These are phyloP conservation scores for Geotrichum reessii DNA, from an alignment of 1,139 yeast genomes.

Conservation along the genomic window DNA sequence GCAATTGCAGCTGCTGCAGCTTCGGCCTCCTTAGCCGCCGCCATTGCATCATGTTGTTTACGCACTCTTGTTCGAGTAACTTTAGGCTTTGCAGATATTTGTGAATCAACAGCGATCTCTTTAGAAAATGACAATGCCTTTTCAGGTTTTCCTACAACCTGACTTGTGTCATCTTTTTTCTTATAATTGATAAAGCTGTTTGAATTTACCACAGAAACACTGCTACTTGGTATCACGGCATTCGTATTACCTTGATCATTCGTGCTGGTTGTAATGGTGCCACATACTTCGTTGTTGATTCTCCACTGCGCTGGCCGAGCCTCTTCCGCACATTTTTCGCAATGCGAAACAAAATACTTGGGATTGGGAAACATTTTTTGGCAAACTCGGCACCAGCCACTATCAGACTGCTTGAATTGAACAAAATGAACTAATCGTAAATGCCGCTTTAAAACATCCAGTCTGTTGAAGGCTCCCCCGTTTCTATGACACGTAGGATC, in stretches of 20 bases:
- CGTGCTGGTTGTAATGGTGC: constrained; percentile 70
- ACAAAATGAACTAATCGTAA: constrained; percentile 60
- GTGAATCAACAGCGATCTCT: neutral
- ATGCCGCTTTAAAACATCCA: constrained; percentile 68
- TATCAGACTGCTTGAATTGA: constrained; percentile 42
- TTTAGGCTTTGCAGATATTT: constrained; percentile 6
- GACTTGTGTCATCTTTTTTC: neutral
- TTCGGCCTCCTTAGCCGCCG: constrained; percentile 17
- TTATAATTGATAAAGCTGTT: neutral
- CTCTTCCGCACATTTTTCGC: constrained; percentile 52
- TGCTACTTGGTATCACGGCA: neutral
- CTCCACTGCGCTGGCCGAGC: constrained; percentile 36
- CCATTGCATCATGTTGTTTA: constrained; percentile 11
- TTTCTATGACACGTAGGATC: constrained; percentile 68
- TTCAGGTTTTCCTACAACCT: neutral
- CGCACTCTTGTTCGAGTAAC: constrained; percentile 15
- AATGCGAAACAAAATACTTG: constrained; percentile 59
- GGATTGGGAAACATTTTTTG: constrained; percentile 53
- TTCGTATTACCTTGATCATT: neutral
- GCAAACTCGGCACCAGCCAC: constrained; percentile 63
- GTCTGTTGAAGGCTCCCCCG: constrained; percentile 63
- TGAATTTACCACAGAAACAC: neutral
- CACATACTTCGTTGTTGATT: constrained; percentile 45
- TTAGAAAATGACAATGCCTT: neutral
- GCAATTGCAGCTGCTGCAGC: constrained; percentile 18